Conservation (phyloP, 2,329 filamentous ascomycete species). For the Neocucurbitaria cava region DNA sequence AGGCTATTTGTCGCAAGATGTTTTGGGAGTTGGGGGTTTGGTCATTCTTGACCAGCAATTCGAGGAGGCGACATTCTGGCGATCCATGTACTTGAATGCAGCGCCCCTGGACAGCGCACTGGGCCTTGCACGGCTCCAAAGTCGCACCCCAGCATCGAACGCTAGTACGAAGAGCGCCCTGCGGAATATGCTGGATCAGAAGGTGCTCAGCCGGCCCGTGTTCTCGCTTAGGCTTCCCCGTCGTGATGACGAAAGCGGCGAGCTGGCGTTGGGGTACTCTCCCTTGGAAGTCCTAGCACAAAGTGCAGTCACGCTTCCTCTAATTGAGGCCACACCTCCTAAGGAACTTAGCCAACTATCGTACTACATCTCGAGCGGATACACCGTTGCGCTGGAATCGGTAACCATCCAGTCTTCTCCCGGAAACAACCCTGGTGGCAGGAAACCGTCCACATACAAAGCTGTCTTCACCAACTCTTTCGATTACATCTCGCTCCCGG, state of each 20-base stretch:
- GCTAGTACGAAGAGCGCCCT: slow-evolving; percentile 7
- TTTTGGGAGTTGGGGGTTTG: slow-evolving; percentile 6
- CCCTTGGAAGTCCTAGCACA: not conserved
- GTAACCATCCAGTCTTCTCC: not conserved
- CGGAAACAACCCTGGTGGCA: not conserved
- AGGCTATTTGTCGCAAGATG: slow-evolving; percentile 8
- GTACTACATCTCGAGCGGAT: not conserved
- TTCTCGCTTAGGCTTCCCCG: not conserved
- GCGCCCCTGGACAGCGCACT: slow-evolving; percentile 7
- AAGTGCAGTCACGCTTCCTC: not conserved
- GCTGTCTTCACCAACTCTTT: not conserved
- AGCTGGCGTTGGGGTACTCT: not conserved
- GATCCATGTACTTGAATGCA: slow-evolving; percentile 6
- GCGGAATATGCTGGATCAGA: slow-evolving; percentile 7
- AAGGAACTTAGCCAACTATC: slow-evolving; percentile 1
- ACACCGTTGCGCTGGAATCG: not conserved
- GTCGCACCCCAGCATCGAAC: slow-evolving; percentile 5
- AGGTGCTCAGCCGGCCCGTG: slow-evolving; percentile 2
- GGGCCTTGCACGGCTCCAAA: not conserved
- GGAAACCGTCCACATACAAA: not conserved
- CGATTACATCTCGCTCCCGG: slow-evolving; percentile 6
- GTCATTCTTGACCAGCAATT: slow-evolving; percentile 8
- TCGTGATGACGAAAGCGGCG: not conserved
- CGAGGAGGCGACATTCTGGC: slow-evolving; percentile 5
- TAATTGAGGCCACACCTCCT: not conserved